These are phyloP conservation scores for Austroboletus sp. DNA, from an alignment of 1,284 basidiomycete species.

Conservation along the genomic window DNA sequence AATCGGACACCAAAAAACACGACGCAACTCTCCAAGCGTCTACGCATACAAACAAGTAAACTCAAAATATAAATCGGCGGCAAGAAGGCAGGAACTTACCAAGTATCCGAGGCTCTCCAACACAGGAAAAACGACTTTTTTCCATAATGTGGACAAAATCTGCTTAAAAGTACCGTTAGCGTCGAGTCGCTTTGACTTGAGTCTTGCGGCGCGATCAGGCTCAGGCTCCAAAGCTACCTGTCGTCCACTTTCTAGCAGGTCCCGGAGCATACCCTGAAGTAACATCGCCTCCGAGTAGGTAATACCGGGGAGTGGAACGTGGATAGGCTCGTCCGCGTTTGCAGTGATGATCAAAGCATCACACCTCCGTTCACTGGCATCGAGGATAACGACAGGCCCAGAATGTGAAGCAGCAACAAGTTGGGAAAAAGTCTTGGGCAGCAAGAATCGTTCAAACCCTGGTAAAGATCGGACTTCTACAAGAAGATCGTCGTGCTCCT, in stretches of 20 bases:
- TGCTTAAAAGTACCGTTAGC: not conserved
- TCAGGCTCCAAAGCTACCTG: not conserved
- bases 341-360: not conserved
- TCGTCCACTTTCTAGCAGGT: not conserved
- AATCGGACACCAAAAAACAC: slow-evolving; percentile 3
- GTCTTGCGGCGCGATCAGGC: not conserved
- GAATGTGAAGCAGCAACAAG: not conserved
- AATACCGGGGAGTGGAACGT: not conserved
- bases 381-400: slow-evolving; percentile 1
- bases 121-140: not conserved
- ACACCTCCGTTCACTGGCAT: not conserved
- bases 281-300: not conserved
- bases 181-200: not conserved
- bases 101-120: not conserved
- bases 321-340: not conserved
- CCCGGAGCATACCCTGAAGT: not conserved
- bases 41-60: not conserved
- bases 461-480: not conserved
- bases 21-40: not conserved
- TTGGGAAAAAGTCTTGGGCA: not conserved
- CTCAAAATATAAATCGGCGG: not conserved
- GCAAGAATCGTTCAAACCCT: slow-evolving; percentile 1
- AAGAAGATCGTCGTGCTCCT: not conserved
- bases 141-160: not conserved
- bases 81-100: not conserved